Conservation (phyloP, 495 filamentous ascomycete species). For the Hamigera avellanea region DNA sequence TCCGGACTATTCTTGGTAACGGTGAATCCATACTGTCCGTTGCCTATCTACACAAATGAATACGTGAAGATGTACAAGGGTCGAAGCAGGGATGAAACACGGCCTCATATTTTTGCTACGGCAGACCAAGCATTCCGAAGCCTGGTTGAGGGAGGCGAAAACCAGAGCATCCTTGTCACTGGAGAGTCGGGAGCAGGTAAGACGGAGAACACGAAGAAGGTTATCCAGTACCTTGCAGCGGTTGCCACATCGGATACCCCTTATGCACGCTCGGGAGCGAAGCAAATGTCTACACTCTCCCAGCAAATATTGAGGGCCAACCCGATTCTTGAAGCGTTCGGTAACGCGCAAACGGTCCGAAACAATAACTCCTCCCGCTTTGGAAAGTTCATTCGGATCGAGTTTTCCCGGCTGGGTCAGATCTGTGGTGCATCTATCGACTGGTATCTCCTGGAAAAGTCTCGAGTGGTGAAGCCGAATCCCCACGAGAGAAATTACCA, state of each 20-base stretch:
- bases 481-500: conserved; percentile 90
- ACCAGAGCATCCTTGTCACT: conserved; percentile 97
- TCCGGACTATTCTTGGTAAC: conserved; percentile 95
- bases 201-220: conserved; percentile 99
- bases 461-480: conserved; percentile 81
- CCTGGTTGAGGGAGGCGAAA: conserved; percentile 85
- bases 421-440: conserved; percentile 96
- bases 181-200: conserved; percentile 98
- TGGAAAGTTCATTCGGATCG: conserved; percentile 97
- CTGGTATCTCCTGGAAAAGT: conserved; percentile 98
- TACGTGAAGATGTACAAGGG: conserved; percentile 97
- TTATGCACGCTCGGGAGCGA: conserved; percentile 45
- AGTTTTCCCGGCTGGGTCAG: conserved; percentile 81
- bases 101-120: conserved; percentile 96
- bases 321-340: conserved; percentile 96
- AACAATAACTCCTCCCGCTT: conserved; percentile 99
- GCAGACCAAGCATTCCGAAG: conserved; percentile 97
- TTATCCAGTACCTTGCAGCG: conserved; percentile 95
- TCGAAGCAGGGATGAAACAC: conserved; percentile 78
- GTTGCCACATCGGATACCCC: conserved; percentile 77
- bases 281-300: conserved; percentile 78
- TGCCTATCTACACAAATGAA: conserved; percentile 94
- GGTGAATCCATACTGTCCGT: conserved; percentile 88
- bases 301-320: conserved; percentile 95
- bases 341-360: conserved; percentile 93